Conservation (phyloP, 2,329 filamentous ascomycete genomes). For the Botrytis porri region DNA sequence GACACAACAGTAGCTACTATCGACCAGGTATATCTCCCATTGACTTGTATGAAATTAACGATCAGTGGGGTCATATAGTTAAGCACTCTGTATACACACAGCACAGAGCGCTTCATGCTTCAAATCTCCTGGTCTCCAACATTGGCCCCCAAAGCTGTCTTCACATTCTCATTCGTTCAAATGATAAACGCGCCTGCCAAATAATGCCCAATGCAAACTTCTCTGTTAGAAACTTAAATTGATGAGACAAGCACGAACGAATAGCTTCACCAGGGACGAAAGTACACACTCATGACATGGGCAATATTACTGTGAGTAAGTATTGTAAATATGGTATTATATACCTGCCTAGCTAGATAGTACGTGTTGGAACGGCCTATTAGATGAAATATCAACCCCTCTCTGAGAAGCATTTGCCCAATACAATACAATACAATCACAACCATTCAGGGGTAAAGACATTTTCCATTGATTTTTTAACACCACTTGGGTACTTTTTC, state of each 20-base stretch:
- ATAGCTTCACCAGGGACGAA: background rate
- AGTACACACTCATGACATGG: background rate
- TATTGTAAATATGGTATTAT: background rate
- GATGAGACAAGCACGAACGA: constrained; percentile 17
- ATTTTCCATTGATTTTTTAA: background rate
- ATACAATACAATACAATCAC: constrained; percentile 3
- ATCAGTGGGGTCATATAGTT: constrained; percentile 6
- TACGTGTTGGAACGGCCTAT: background rate
- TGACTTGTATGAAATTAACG: background rate
- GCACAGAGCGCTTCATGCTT: constrained; percentile 16
- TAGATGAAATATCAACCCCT: background rate
- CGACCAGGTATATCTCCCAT: background rate
- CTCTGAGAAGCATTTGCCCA: background rate
- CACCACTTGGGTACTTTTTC: background rate
- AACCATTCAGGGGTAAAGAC: constrained; percentile 5
- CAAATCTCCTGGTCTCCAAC: background rate
- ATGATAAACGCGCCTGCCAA: constrained; percentile 2
- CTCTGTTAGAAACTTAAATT: constrained; percentile 13
- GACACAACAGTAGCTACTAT: background rate
- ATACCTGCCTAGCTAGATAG: background rate
- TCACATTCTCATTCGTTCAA: constrained; percentile 4
- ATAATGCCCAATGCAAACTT: constrained; percentile 19
- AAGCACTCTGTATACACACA: background rate
- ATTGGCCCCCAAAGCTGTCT: background rate
- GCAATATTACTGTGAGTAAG: too few relatives aligned